Evolutionary conservation across 2,329 filamentous ascomycete species (phyloP), one percentile per base, ranked within the genome.

Genomic region (Anisogramma anomala): DNA sequence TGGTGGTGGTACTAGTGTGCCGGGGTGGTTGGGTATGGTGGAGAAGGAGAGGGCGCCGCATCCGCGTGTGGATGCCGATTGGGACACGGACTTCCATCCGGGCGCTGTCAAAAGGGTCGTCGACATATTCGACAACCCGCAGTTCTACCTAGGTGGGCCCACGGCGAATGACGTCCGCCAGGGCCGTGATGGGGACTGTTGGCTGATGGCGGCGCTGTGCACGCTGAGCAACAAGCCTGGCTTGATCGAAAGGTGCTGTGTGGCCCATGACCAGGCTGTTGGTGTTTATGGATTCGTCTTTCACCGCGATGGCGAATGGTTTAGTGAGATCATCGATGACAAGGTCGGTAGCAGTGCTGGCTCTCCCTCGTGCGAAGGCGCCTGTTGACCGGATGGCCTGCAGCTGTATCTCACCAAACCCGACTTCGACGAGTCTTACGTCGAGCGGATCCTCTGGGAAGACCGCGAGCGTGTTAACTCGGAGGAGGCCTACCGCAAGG

Each of bases 261-360:
- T 91, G 35, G 79, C 75, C 4, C 72, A 75, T 10, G 75, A 91
- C 49, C 74, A 84, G 54, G 67, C 74, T 23, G 75, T 87, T 3
- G 84, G 84, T 10, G 83, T 89, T 1, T 91, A 91, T 50, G 85
- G 85, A 1, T 91, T 91, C 50, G 83, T 91, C 9, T 89, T 91
- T 55, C 76, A 83, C 58, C 73, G 84, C 50, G 84, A 89, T 51
- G 82, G 82, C 15, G 82, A 84, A 57, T 89, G 83, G 70, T 64
- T 71, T 48, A 72, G 67, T 1, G 70, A 72, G 55, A 71, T 74
- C 49, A 71, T 74, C 30, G 71, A 74, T 41, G 71, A 75, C 52
- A 72, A 72, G 49, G 62, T 66, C 49, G 41, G 52, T n/a, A n/a
- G n/a, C n/a, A n/a, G n/a, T n/a, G n/a, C n/a, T n/a, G n/a, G n/a